A percentile compares a stretch with the other conserved stretches of the same genome.
These are phyloP conservation scores for Dillenia suffruticosa DNA, from an alignment of 164 flowering plant genomes.

Conservation along the genomic window DNA sequence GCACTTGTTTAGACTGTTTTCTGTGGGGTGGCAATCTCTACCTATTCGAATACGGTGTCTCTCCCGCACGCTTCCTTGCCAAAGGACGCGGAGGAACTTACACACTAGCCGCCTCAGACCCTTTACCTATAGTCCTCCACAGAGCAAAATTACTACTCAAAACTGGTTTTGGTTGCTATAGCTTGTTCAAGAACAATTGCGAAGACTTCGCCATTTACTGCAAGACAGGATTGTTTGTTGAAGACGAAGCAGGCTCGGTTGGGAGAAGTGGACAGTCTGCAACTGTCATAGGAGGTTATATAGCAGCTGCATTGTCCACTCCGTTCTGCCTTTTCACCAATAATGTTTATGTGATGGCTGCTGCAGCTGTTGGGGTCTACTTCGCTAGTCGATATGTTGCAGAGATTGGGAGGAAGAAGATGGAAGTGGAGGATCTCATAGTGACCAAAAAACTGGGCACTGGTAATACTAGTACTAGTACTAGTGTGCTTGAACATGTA, in stretches of 20 bases:
- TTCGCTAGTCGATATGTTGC: conserved; percentile 31
- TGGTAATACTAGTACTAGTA: not conserved
- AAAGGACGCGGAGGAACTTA: conserved; percentile 43
- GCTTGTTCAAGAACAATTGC: conserved; percentile 38
- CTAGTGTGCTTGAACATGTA: too few species aligned
- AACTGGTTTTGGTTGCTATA: conserved; percentile 40
- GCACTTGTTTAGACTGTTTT: conserved; percentile 42
- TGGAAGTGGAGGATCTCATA: conserved; percentile 31
- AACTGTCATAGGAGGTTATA: conserved; percentile 24
- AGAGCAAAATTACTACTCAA: conserved; percentile 32
- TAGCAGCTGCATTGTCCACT: conserved; percentile 28
- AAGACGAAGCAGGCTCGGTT: conserved; percentile 15
- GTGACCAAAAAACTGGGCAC: conserved; percentile 16
- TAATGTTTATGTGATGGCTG: conserved; percentile 25
- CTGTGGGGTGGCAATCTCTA: conserved; percentile 31
- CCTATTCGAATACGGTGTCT: conserved; percentile 37
- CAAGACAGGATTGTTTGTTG: conserved; percentile 34
- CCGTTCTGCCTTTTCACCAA: conserved; percentile 26
- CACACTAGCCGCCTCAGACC: conserved; percentile 39
- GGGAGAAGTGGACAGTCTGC: conserved; percentile 42
- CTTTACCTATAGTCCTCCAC: conserved; percentile 24
- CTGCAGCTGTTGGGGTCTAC: conserved; percentile 26
- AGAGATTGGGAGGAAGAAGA: conserved; percentile 35
- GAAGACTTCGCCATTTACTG: conserved; percentile 47
- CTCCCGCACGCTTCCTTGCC: conserved; percentile 27